Conservation (phyloP, 306 rosid species). For the Cucumis melo region DNA sequence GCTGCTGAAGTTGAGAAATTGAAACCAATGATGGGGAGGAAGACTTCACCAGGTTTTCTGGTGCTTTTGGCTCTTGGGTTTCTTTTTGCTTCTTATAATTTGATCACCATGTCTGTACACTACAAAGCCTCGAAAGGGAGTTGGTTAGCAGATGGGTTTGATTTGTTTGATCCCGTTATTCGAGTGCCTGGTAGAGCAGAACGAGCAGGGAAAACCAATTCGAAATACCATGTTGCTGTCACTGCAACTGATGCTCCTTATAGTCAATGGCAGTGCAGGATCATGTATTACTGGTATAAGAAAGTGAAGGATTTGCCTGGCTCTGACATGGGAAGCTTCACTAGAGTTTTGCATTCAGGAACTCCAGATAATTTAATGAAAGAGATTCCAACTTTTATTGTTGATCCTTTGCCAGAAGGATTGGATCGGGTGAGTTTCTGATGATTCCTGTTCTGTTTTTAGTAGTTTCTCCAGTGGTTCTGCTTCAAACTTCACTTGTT, state of each 20-base stretch:
- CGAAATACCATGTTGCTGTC: constrained; percentile 60
- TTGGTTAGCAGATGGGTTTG: constrained; percentile 24
- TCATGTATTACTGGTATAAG: constrained; percentile 89
- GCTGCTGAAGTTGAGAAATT: neutral
- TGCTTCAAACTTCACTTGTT: neutral
- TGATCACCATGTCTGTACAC: constrained; percentile 37
- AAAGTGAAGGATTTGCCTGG: constrained; percentile 65
- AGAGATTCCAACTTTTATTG: constrained; percentile 76
- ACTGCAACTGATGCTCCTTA: constrained; percentile 89
- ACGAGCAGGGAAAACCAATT: constrained; percentile 9
- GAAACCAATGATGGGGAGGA: constrained; percentile 48
- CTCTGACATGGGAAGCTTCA: constrained; percentile 80
- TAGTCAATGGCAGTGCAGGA: constrained; percentile 92
- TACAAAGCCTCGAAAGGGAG: constrained; percentile 27
- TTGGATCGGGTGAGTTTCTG: constrained; percentile 56
- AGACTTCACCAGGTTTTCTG: constrained; percentile 36
- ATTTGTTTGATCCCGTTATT: constrained; percentile 13
- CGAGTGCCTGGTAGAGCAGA: constrained; percentile 9
- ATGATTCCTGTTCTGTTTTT: neutral
- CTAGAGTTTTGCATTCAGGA: constrained; percentile 75
- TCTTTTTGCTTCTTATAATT: constrained; percentile 55
- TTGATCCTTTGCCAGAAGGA: constrained; percentile 88
- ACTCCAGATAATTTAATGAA: constrained; percentile 53
- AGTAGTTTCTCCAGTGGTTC: neutral
- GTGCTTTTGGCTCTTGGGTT: constrained; percentile 58